A percentile compares a stretch with the other conserved stretches of the same genome.
Conservation (phyloP, 2,329 filamentous ascomycete species). For the Diaporthe velutina region DNA sequence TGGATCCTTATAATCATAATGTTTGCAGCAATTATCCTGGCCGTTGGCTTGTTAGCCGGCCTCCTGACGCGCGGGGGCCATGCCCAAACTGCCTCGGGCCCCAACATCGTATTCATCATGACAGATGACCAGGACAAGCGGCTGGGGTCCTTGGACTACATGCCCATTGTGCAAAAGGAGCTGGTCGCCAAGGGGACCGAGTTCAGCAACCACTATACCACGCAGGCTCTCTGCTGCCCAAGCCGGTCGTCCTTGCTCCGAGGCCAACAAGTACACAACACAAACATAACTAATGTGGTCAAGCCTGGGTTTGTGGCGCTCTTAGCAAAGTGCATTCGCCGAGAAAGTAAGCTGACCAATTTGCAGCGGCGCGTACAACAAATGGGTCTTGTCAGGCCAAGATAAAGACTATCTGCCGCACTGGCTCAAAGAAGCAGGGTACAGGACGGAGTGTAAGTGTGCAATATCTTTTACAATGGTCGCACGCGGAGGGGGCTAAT, state of each 20-base stretch:
- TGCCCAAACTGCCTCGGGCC: slow-evolving; percentile 31
- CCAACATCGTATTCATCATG: slow-evolving; percentile 45
- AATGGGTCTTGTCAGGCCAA: slow-evolving; percentile 57
- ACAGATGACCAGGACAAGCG: slow-evolving; percentile 44
- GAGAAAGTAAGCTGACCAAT: background rate
- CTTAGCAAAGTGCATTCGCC: background rate
- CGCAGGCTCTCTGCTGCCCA: slow-evolving; percentile 46
- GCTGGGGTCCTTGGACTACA: slow-evolving; percentile 41
- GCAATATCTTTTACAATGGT: background rate
- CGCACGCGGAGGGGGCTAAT: too few species aligned
- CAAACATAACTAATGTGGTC: slow-evolving; percentile 50
- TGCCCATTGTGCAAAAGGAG: slow-evolving; percentile 41
- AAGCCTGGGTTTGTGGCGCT: slow-evolving; percentile 46
- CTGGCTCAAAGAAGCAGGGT: slow-evolving; percentile 58
- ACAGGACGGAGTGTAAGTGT: slow-evolving; percentile 56
- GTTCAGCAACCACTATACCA: slow-evolving; percentile 47
- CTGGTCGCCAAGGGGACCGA: slow-evolving; percentile 43
- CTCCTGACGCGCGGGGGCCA: slow-evolving; percentile 32
- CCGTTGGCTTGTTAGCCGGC: slow-evolving; percentile 35
- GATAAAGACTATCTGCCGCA: slow-evolving; percentile 58
- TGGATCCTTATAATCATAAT: slow-evolving; percentile 36
- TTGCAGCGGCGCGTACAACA: slow-evolving; percentile 53
- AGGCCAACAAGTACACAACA: slow-evolving; percentile 47
- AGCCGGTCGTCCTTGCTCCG: slow-evolving; percentile 43
- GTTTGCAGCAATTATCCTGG: slow-evolving; percentile 29